Conservation (phyloP, 768 basidiomycete species). For the Boletus sp. region DNA sequence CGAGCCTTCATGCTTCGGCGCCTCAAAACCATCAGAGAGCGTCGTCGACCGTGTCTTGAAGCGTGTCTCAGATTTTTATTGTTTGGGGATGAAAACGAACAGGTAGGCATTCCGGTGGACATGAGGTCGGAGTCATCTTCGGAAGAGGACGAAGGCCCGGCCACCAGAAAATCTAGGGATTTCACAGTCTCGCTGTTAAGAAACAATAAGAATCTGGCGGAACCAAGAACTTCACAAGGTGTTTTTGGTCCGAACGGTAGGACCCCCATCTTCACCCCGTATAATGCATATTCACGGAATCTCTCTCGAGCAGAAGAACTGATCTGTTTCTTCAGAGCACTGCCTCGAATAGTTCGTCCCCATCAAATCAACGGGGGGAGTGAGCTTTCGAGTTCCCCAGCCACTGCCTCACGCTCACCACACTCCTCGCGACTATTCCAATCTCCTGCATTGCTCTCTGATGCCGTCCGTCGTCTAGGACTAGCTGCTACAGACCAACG, state of each 20-base stretch:
- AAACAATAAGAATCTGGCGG: constrained; percentile 74
- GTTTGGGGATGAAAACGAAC: constrained; percentile 60
- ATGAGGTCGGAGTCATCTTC: constrained; percentile 63
- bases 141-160: constrained; percentile 57
- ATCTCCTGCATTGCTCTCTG: constrained; percentile 66
- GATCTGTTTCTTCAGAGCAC: constrained; percentile 80
- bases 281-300: constrained; percentile 1
- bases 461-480: constrained; percentile 65
- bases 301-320: constrained; percentile 61
- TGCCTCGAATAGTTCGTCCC: constrained; percentile 68
- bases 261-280: constrained; percentile 7
- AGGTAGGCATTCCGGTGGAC: constrained; percentile 35
- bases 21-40: constrained; percentile 66
- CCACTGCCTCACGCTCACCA: constrained; percentile 22
- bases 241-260: constrained; percentile 86
- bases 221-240: constrained; percentile 83
- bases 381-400: constrained; percentile 50
- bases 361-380: constrained; percentile 30
- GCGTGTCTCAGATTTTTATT: constrained; percentile 79
- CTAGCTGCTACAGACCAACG: constrained; percentile 58
- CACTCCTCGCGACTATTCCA: constrained; percentile 41
- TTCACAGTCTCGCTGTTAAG: constrained; percentile 52
- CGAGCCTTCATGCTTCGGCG: constrained; percentile 77
- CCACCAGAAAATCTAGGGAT: constrained; percentile 43
- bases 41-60: constrained; percentile 79